Percentiles rank a stretch among this genome's conserved stretches.
These are phyloP conservation scores for Thielaviopsis euricoi DNA, from an alignment of 2,329 filamentous ascomycete genomes.

Conservation along the genomic window DNA sequence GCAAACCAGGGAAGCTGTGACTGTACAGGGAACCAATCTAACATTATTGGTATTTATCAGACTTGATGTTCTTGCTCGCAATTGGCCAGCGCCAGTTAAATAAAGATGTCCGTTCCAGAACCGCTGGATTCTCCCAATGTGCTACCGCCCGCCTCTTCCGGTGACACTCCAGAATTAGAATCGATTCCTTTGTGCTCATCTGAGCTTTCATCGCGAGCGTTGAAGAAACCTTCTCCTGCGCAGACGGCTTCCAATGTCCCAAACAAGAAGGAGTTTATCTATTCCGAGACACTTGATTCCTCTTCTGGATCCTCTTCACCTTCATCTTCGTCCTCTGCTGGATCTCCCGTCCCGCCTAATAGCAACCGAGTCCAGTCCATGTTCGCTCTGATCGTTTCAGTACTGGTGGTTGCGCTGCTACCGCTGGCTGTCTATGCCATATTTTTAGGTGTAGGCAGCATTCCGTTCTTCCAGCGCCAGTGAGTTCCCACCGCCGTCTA, in stretches of 20 bases:
- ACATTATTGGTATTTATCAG: background rate
- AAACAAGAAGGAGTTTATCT: background rate
- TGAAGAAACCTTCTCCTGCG: background rate
- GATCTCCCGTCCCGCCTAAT: background rate
- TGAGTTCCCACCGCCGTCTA: constrained; percentile 28
- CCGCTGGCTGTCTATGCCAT: constrained; percentile 40
- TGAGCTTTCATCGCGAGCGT: background rate
- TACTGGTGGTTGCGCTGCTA: constrained; percentile 1
- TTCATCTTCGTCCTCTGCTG: background rate
- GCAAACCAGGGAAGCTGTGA: background rate
- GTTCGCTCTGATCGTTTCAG: background rate
- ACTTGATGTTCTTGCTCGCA: background rate
- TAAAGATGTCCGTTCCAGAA: background rate
- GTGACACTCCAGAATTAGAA: background rate
- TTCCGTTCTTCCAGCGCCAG: constrained; percentile 64
- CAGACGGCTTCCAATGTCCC: background rate
- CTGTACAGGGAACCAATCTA: background rate
- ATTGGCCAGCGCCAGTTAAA: background rate
- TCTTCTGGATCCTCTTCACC: background rate
- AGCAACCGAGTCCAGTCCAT: background rate
- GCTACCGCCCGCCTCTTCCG: background rate
- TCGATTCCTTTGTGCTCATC: background rate
- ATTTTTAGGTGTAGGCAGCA: constrained; percentile 48
- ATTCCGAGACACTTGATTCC: background rate
- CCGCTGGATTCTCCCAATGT: background rate